Evolutionary conservation across 257 asterid species (phyloP).

Genomic region (Verbena officinalis): DNA sequence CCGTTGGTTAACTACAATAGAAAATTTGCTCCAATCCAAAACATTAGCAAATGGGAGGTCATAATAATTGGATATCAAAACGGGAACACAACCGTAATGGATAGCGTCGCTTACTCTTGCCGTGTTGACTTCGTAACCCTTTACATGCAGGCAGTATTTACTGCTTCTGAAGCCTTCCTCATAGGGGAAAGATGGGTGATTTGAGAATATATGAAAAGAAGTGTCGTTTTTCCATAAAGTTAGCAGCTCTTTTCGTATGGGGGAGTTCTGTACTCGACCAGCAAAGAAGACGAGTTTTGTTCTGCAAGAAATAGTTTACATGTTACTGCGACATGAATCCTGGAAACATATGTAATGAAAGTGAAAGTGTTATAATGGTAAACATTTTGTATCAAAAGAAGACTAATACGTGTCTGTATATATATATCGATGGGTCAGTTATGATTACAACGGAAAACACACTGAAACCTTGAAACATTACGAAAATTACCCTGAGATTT

Average conservation of each 20-base stretch:
- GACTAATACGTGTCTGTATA: too few species aligned
- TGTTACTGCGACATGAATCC: not conserved
- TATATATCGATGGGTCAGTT: too few species aligned
- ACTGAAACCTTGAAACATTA: too few species aligned
- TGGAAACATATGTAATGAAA: not conserved
- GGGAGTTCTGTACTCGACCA: constrained; percentile 75
- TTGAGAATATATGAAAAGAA: constrained; percentile 54
- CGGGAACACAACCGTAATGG: constrained; percentile 79
- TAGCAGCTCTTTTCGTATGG: constrained; percentile 46
- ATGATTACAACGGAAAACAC: too few species aligned
- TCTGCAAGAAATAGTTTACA: constrained; percentile 39
- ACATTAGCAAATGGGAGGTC: constrained; percentile 78
- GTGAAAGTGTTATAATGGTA: too few species aligned
- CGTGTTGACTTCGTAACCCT: constrained; percentile 88
- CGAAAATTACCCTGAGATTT: too few species aligned
- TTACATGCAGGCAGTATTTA: constrained; percentile 76
- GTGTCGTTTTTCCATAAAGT: constrained; percentile 61
- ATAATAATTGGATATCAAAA: constrained; percentile 69
- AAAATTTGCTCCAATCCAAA: constrained; percentile 76
- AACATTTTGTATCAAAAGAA: too few species aligned
- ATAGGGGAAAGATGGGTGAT: constrained; percentile 53
- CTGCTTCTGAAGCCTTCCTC: constrained; percentile 72
- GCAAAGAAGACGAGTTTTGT: constrained; percentile 66
- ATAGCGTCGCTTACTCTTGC: constrained; percentile 80
- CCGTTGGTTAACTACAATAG: constrained; percentile 50